A percentile compares a stretch with the other conserved stretches of the same genome.
These are phyloP conservation scores for Pezicula neosporulosa DNA, from an alignment of 2,329 filamentous ascomycete genomes.

Conservation along the genomic window DNA sequence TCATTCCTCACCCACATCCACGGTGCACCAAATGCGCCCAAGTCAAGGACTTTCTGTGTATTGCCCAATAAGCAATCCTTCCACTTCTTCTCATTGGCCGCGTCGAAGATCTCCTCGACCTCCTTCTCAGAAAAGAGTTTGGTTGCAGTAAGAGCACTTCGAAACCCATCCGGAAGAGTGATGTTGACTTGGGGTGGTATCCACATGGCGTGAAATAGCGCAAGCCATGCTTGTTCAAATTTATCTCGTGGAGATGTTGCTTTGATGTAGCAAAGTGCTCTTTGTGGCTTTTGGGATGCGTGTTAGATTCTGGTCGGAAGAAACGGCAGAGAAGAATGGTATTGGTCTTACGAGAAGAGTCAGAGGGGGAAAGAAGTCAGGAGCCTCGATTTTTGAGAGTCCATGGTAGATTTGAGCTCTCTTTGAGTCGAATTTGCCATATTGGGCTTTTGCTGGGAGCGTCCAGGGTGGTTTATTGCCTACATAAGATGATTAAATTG, in stretches of 20 bases:
- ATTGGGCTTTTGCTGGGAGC: constrained; percentile 62
- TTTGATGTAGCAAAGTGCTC: constrained; percentile 66
- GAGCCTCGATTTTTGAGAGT: constrained; percentile 35
- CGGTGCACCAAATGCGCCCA: constrained; percentile 72
- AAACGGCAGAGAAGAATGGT: constrained; percentile 31
- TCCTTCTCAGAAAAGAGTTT: constrained; percentile 45
- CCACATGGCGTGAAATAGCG: constrained; percentile 62
- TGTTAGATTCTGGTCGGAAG: constrained; percentile 6
- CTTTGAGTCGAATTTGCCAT: constrained; percentile 46
- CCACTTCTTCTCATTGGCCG: constrained; percentile 43
- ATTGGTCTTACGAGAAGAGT: constrained; percentile 40
- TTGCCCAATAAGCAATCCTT: constrained; percentile 52
- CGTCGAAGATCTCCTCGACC: constrained; percentile 51
- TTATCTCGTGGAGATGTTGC: constrained; percentile 42
- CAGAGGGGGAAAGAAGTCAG: constrained; percentile 50
- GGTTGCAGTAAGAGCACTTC: constrained; percentile 32
- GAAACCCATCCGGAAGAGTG: constrained; percentile 52
- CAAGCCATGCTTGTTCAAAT: constrained; percentile 51
- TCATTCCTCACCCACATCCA: constrained; percentile 68
- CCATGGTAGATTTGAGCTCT: constrained; percentile 50
- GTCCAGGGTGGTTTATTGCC: constrained; percentile 76
- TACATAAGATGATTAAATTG: constrained; percentile 19
- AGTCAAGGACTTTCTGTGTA: constrained; percentile 58
- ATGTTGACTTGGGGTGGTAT: constrained; percentile 54
- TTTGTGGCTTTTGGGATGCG: constrained; percentile 49